Conservation (phyloP, 805 yeast species). For the Pichia gijzeniarum region DNA sequence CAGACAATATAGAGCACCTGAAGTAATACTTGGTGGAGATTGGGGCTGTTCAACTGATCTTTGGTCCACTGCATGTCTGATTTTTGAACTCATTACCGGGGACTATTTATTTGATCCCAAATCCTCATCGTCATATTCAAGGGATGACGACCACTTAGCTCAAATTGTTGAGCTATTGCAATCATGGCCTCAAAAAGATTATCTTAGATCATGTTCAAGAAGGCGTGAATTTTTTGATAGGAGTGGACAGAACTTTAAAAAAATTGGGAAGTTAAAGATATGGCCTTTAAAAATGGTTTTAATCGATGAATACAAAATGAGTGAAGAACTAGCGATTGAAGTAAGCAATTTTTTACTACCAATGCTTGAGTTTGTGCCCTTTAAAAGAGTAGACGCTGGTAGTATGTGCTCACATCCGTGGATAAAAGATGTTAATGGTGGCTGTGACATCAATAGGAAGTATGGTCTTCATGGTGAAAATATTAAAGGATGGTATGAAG, state of each 20-base stretch:
- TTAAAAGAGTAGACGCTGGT: conserved; percentile 48
- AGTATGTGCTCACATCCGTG: conserved; percentile 49
- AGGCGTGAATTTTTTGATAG: conserved; percentile 37
- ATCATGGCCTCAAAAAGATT: conserved; percentile 33
- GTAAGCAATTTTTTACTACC: conserved; percentile 42
- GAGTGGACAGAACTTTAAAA: conserved; percentile 30
- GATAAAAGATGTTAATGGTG: conserved; percentile 31
- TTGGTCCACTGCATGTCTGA: conserved; percentile 55
- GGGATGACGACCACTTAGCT: conserved; percentile 59
- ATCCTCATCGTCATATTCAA: conserved; percentile 38
- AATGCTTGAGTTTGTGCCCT: conserved; percentile 45
- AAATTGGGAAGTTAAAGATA: conserved; percentile 41
- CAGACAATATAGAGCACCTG: conserved; percentile 62
- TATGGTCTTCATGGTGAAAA: conserved; percentile 30
- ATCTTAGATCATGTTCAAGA: conserved; percentile 34
- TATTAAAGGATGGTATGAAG: conserved; percentile 24
- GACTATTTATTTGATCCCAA: conserved; percentile 60
- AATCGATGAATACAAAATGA: conserved; percentile 43
- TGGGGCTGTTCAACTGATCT: conserved; percentile 63
- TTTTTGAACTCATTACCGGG: conserved; percentile 55
- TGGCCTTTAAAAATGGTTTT: conserved; percentile 48
- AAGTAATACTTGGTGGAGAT: conserved; percentile 47
- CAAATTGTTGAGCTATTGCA: conserved; percentile 50
- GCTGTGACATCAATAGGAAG: conserved; percentile 21
- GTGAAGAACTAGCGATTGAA: conserved; percentile 32